phyloP scores from a whole-genome alignment of 352 stramenopile genomes.

The Phytophthora syringae region DNA sequence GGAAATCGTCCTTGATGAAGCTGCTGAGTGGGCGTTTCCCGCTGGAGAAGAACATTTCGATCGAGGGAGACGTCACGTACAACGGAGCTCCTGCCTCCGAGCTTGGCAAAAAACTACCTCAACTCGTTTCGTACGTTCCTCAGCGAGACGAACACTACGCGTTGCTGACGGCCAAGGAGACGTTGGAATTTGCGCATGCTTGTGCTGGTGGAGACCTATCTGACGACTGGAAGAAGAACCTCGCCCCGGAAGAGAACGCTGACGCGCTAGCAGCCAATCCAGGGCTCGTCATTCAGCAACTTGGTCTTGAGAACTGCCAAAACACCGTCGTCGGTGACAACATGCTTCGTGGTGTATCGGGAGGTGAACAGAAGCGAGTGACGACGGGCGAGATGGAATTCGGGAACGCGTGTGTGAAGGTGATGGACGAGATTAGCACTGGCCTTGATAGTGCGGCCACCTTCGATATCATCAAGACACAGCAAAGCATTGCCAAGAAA shows the following conservation, averaged over 20 bases:
- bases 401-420: conserved; percentile 31
- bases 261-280: conserved; percentile 14
- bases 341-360: conserved; percentile 64
- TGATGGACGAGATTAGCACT: conserved; percentile 35
- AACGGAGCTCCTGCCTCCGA: conserved; percentile 3
- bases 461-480: conserved; percentile 26
- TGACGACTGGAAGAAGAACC: conserved; percentile 6
- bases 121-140: conserved; percentile 21
- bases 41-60: conserved; percentile 6
- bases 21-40: conserved; percentile 23
- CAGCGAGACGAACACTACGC: conserved; percentile 22
- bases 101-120: conserved; percentile 6
- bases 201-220: conserved; percentile 15
- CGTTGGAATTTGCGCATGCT: conserved; percentile 20
- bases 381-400: conserved; percentile 87
- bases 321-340: conserved; percentile 25
- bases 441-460: conserved; percentile 23
- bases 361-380: conserved; percentile 72
- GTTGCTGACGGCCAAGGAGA: conserved; percentile 17
- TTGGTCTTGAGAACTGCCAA: conserved; percentile 22
- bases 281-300: conserved; percentile 18
- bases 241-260: conserved; percentile 9
- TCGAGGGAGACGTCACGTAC: conserved; percentile 21
- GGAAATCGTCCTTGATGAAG: conserved; percentile 31
- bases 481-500: conserved; percentile 28